These are phyloP conservation scores for Wickerhamomyces sp. DNA, from an alignment of 1,139 yeast species.

Conservation along the genomic window DNA sequence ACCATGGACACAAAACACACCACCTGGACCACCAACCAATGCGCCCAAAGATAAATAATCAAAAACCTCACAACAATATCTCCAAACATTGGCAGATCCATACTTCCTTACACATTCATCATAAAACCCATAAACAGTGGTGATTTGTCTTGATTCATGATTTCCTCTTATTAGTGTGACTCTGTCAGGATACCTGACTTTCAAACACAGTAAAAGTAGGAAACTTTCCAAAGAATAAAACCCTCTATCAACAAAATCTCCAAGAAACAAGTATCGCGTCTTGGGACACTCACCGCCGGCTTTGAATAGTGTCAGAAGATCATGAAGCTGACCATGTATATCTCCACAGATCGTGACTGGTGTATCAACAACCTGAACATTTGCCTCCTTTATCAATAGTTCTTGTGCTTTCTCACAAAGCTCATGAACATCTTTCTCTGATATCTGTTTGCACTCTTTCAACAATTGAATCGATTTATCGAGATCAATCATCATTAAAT, in stretches of 20 bases:
- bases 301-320: conserved; percentile 80
- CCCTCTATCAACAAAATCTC: conserved; percentile 95
- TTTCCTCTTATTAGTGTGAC: conserved; percentile 92
- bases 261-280: conserved; percentile 32
- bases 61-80: conserved; percentile 69
- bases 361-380: conserved; percentile 90
- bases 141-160: conserved; percentile 95
- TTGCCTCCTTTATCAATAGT: conserved; percentile 82
- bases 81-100: conserved; percentile 96
- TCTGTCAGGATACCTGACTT: conserved; percentile 89
- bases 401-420: conserved; percentile 91
- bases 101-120: conserved; percentile 96
- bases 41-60: conserved; percentile 96
- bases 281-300: conserved; percentile 87
- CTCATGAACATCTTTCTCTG: conserved; percentile 76
- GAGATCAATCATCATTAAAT: conserved; percentile 16
- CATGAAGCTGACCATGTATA: conserved; percentile 96
- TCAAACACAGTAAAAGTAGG: conserved; percentile 69
- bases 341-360: conserved; percentile 99
- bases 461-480: conserved; percentile 49
- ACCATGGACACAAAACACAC: conserved; percentile 91
- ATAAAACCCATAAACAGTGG: conserved; percentile 96
- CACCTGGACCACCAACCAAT: conserved; percentile 58
- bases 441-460: conserved; percentile 73
- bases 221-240: conserved; percentile 93